Conservation (phyloP, 768 basidiomycete genomes). For the Candolleomyces eurysporus region DNA sequence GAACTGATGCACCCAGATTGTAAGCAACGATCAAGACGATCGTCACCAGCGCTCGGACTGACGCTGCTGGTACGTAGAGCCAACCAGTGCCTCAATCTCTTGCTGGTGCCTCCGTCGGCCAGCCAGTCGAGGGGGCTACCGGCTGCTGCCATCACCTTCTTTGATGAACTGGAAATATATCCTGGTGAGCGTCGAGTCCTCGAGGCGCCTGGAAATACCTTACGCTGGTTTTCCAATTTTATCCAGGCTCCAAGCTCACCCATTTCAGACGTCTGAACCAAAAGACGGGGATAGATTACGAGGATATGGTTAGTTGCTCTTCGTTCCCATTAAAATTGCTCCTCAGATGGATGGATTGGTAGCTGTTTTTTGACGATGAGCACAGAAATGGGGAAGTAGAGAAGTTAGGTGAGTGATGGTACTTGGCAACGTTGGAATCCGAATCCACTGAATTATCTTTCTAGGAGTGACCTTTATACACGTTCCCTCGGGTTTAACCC, state of each 20-base stretch:
- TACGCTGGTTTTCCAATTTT: neutral
- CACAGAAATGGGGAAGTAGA: constrained; percentile 61
- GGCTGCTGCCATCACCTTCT: constrained; percentile 55
- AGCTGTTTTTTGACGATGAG: constrained; percentile 78
- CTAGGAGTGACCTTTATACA: constrained; percentile 80
- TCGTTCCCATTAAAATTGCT: neutral
- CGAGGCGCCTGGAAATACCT: neutral
- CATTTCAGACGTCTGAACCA: constrained; percentile 77
- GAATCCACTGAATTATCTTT: neutral
- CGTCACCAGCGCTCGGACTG: neutral
- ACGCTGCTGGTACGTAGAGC: constrained; percentile 47
- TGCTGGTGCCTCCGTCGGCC: constrained; percentile 46
- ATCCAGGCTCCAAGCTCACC: constrained; percentile 69
- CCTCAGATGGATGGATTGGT: neutral
- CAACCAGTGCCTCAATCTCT: constrained; percentile 64
- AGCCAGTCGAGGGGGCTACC: constrained; percentile 23
- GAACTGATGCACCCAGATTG: constrained; percentile 69
- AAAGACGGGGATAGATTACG: constrained; percentile 73
- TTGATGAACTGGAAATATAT: constrained; percentile 74
- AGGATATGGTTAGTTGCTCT: constrained; percentile 61
- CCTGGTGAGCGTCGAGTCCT: constrained; percentile 43
- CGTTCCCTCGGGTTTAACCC: constrained; percentile 61
- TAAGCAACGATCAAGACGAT: constrained; percentile 31
- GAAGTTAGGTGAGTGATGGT: constrained; percentile 42
- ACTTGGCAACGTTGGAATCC: neutral